Evolutionary conservation across 352 stramenopile species (phyloP).

Genomic region (Pythium periplocum): DNA sequence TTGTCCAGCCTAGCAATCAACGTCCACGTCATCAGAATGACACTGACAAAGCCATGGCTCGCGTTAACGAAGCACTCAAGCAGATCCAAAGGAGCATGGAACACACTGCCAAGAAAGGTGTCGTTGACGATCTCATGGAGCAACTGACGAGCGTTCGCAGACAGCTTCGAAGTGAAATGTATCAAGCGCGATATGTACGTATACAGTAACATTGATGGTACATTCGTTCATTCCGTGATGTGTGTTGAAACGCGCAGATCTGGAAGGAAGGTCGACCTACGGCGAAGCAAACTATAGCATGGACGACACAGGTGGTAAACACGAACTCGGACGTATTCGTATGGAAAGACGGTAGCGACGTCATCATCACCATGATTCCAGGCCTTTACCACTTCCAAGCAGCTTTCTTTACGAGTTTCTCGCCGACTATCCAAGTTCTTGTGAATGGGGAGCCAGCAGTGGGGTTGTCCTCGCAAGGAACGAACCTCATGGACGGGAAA

Average conservation of each 20-base stretch:
- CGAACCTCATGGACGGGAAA: background rate
- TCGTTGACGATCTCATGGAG: constrained; percentile 23
- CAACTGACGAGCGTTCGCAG: constrained; percentile 41
- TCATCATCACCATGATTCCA: constrained; percentile 41
- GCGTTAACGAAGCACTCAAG: constrained; percentile 11
- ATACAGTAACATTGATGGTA: background rate
- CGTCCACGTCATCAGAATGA: too few species aligned
- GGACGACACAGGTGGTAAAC: constrained; percentile 66
- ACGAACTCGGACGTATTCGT: constrained; percentile 62
- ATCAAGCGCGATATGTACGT: constrained; percentile 68
- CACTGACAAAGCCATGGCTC: too few species aligned
- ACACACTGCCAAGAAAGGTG: constrained; percentile 16
- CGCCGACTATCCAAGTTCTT: constrained; percentile 44
- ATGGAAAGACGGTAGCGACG: constrained; percentile 48
- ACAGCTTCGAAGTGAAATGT: constrained; percentile 65
- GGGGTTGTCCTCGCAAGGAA: constrained; percentile 3
- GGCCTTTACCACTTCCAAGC: constrained; percentile 68
- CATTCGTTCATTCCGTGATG: too few species aligned
- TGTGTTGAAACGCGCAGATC: constrained; percentile 28
- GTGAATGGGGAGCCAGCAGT: constrained; percentile 59
- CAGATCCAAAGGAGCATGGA: constrained; percentile 16
- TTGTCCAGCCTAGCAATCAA: too few species aligned
- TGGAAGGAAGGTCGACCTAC: constrained; percentile 61
- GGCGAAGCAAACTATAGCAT: constrained; percentile 48
- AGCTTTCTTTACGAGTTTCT: constrained; percentile 61